Percentiles rank a stretch among this genome's conserved stretches.
Evolutionary conservation across 2,329 filamentous ascomycete species (phyloP).

Genomic region (Paraconiothyrium brasiliense): DNA sequence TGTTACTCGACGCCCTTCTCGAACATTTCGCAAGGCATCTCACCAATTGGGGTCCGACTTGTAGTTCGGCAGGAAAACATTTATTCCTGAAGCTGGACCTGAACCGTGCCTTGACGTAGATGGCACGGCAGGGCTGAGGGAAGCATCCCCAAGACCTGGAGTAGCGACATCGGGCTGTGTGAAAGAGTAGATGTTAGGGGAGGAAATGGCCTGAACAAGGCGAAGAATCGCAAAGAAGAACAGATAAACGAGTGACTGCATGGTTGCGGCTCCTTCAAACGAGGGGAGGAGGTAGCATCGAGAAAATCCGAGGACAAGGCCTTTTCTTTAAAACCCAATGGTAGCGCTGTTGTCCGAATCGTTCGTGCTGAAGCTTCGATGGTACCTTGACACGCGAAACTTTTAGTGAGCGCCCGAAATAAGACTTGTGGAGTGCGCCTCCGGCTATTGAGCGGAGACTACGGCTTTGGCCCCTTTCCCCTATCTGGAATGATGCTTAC

Average conservation of each 20-base stretch:
- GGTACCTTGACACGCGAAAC: background rate
- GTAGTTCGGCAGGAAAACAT: conserved; percentile 16
- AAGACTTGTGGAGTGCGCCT: conserved; percentile 4
- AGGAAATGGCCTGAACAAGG: conserved; percentile 10
- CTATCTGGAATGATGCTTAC: conserved; percentile 2
- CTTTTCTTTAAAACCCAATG: background rate
- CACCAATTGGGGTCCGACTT: conserved; percentile 14
- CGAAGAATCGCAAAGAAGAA: conserved; percentile 11
- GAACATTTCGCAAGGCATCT: background rate
- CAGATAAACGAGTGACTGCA: conserved; percentile 16
- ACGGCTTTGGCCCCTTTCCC: background rate
- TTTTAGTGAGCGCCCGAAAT: conserved; percentile 4
- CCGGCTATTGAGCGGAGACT: background rate
- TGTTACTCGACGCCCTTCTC: background rate
- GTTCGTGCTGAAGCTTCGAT: background rate
- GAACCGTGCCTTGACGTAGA: conserved; percentile 15
- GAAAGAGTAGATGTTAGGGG: conserved; percentile 16
- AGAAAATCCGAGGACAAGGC: background rate
- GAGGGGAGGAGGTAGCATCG: conserved; percentile 6
- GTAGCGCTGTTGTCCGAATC: background rate
- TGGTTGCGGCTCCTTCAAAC: conserved; percentile 8
- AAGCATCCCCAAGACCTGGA: conserved; percentile 9
- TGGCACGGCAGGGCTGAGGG: conserved; percentile 6
- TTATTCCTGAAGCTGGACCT: conserved; percentile 16
- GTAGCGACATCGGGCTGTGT: conserved; percentile 10